Percentiles rank a stretch among this genome's conserved stretches.
Conservation (phyloP, 139 green algal genomes). For the Parachlorella kessleri region DNA sequence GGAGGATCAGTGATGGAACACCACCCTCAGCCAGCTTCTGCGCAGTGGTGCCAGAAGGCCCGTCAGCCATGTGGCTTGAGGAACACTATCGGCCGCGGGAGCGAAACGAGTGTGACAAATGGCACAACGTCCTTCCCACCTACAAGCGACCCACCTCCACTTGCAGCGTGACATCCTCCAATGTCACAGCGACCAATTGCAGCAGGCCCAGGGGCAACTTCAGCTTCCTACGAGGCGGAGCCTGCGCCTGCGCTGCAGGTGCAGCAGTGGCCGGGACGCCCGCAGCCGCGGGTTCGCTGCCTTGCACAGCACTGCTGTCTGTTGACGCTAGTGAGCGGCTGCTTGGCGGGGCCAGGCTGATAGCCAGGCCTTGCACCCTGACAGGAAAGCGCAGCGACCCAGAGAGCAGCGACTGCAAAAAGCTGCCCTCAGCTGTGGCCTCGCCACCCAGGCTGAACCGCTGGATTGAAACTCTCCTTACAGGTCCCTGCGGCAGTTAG, state of each 20-base stretch:
- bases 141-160: not conserved
- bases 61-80: too few relatives aligned
- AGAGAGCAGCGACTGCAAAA: constrained; percentile 11
- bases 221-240: not conserved
- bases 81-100: too few relatives aligned
- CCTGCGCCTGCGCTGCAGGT: not conserved
- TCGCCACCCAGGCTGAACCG: not conserved
- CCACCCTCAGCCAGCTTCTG: not conserved
- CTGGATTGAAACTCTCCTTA: not conserved
- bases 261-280: not conserved
- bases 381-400: constrained; percentile 15
- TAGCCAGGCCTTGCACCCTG: constrained; percentile 1
- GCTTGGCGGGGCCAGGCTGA: constrained; percentile 2
- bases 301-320: not conserved
- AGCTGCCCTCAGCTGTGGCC: not conserved
- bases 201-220: not conserved
- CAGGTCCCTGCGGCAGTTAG: not conserved
- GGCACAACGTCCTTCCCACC: not conserved
- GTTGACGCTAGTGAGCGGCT: not conserved
- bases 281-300: not conserved
- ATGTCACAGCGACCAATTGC: not conserved
- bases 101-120: too few relatives aligned
- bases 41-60: not conserved
- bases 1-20: not conserved
- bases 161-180: not conserved